Evolutionary conservation across 345 rosid genomes (phyloP).

Genomic region (Turritis glabra): DNA sequence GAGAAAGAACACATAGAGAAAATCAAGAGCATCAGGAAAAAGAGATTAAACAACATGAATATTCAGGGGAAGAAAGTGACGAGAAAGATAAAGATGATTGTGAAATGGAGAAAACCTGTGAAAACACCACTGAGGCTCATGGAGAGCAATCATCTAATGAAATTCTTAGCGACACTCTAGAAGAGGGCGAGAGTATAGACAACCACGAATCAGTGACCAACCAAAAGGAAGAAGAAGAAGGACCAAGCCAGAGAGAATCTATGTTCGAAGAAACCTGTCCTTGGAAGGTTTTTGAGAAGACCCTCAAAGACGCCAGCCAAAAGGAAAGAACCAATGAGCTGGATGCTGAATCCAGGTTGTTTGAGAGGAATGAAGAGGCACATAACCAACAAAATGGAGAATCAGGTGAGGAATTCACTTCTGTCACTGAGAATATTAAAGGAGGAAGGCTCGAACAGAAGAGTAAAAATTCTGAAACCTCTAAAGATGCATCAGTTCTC

Average conservation of each 20-base stretch:
- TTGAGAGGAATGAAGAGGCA: conserved; percentile 38
- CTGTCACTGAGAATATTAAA: conserved; percentile 11
- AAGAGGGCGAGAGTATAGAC: conserved; percentile 34
- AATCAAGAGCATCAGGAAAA: conserved; percentile 49
- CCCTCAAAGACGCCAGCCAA: conserved; percentile 42
- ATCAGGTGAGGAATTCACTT: conserved; percentile 29
- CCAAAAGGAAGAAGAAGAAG: conserved; percentile 38
- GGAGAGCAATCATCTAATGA: conserved; percentile 41
- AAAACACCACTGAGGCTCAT: conserved; percentile 32
- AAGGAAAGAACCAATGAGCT: conserved; percentile 41
- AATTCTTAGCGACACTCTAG: conserved; percentile 28
- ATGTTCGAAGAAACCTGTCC: conserved; percentile 35
- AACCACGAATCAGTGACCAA: conserved; percentile 15
- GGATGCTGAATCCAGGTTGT: conserved; percentile 25
- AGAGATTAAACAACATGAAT: conserved; percentile 42
- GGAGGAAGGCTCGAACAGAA: conserved; percentile 35
- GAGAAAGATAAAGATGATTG: conserved; percentile 38
- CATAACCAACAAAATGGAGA: conserved; percentile 31
- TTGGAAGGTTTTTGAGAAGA: conserved; percentile 45
- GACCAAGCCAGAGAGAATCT: conserved; percentile 32
- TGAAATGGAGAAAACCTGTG: conserved; percentile 43
- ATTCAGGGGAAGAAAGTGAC: conserved; percentile 40
- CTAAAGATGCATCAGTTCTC: conserved; percentile 33
- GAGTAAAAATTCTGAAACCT: conserved; percentile 31
- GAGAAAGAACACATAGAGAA: conserved; percentile 30